Conservation (phyloP, 768 basidiomycete genomes). For the Cantharellus anzutake region DNA sequence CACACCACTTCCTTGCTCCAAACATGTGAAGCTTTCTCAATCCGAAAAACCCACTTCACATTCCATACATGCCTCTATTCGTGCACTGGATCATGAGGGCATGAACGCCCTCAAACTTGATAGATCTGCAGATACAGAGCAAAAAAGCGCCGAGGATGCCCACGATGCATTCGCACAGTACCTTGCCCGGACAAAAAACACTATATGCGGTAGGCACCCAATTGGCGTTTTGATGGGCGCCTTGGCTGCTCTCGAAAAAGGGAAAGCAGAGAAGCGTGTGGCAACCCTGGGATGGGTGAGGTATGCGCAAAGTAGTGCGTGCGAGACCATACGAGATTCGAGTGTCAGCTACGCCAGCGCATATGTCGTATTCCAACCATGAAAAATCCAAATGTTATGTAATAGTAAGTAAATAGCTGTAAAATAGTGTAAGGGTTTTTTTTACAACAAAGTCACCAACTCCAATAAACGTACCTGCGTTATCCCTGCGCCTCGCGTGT, state of each 20-base stretch:
- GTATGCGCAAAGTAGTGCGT: conserved; percentile 84
- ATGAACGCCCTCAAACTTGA: conserved; percentile 52
- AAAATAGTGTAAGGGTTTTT: too few species aligned
- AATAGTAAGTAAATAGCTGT: background rate
- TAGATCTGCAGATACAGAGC: conserved; percentile 17
- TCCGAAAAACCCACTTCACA: conserved; percentile 4
- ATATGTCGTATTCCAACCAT: conserved; percentile 40
- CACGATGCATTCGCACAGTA: conserved; percentile 50
- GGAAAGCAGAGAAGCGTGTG: conserved; percentile 15
- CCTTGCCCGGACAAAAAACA: conserved; percentile 63
- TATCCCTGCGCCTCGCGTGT: too few species aligned
- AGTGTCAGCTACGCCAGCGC: conserved; percentile 97
- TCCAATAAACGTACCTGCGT: too few species aligned
- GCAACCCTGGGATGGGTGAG: conserved; percentile 57
- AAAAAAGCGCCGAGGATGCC: conserved; percentile 23
- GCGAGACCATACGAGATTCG: conserved; percentile 46
- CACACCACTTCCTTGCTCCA: conserved; percentile 24
- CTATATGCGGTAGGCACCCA: conserved; percentile 92
- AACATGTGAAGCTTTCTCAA: conserved; percentile 10
- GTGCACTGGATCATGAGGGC: conserved; percentile 68
- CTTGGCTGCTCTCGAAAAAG: conserved; percentile 35
- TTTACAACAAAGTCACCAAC: too few species aligned
- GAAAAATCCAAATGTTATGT: background rate
- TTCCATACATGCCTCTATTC: conserved; percentile 72
- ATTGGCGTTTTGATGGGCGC: conserved; percentile 84